Conservation (phyloP, 768 basidiomycete species). For the Naematelia encephala region DNA sequence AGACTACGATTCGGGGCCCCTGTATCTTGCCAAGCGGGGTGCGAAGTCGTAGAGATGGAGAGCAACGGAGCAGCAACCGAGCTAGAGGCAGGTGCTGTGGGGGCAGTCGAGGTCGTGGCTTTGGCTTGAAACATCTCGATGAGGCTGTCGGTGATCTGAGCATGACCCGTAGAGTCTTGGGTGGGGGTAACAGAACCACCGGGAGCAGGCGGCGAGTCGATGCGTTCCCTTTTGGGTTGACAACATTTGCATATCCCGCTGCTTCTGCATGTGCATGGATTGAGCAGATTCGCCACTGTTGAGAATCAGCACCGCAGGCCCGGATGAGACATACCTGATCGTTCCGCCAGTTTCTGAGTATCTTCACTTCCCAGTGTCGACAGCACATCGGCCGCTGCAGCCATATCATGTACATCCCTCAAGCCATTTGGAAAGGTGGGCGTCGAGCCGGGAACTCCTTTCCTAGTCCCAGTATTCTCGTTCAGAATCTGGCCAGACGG, state of each 20-base stretch:
- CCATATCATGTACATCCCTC: conserved; percentile 47
- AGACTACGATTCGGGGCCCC: not conserved
- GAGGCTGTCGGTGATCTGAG: conserved; percentile 17
- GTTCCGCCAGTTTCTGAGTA: conserved; percentile 1
- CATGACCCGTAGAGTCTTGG: not conserved
- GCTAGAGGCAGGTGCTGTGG: not conserved
- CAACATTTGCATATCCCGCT: conserved; percentile 51
- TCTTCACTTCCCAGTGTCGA: conserved; percentile 11
- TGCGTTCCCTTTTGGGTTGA: conserved; percentile 25
- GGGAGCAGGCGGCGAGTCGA: not conserved
- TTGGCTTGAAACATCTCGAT: conserved; percentile 23
- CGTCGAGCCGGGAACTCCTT: conserved; percentile 35
- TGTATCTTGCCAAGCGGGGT: not conserved
- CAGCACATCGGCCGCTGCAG: conserved; percentile 45
- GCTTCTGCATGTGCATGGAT: conserved; percentile 48
- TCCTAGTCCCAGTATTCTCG: conserved; percentile 19
- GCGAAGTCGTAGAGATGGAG: not conserved
- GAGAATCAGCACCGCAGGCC: not conserved
- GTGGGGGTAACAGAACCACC: conserved; percentile 6
- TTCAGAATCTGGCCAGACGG: not conserved
- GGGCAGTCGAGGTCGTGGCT: conserved; percentile 12
- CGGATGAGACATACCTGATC: not conserved
- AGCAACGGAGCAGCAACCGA: not conserved
- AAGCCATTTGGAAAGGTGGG: conserved; percentile 47
- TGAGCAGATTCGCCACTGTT: conserved; percentile 39